Evolutionary conservation across 2,329 filamentous ascomycete species (phyloP).

Genomic region (Cercospora sp.): DNA sequence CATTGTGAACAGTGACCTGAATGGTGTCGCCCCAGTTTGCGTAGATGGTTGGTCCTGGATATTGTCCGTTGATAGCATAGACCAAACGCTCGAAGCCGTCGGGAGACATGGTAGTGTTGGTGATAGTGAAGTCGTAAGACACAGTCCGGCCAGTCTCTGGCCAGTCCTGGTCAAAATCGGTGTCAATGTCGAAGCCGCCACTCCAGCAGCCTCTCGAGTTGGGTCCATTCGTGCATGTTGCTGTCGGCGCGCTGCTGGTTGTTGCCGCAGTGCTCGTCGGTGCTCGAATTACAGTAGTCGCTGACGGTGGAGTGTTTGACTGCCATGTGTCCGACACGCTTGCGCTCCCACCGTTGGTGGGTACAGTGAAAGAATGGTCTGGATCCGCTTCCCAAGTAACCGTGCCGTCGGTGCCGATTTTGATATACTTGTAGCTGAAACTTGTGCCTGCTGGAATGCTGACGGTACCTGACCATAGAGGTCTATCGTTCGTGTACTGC

Average conservation of each 20-base stretch:
- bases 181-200: conserved; percentile 34
- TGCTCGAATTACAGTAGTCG: conserved; percentile 4
- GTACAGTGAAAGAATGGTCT: conserved; percentile 46
- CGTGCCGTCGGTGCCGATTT: conserved; percentile 55
- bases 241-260: conserved; percentile 23
- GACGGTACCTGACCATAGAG: conserved; percentile 61
- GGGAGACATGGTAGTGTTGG: conserved; percentile 48
- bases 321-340: conserved; percentile 45
- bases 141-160: conserved; percentile 38
- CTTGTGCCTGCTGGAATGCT: conserved; percentile 56
- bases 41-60: conserved; percentile 54
- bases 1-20: conserved; percentile 60
- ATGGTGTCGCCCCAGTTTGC: conserved; percentile 37
- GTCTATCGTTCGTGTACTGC: conserved; percentile 60
- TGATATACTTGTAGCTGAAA: conserved; percentile 63
- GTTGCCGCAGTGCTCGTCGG: conserved; percentile 20
- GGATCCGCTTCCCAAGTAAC: conserved; percentile 65
- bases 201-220: conserved; percentile 35
- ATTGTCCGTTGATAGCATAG: conserved; percentile 60
- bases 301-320: conserved; percentile 18
- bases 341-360: conserved; percentile 40
- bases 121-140: conserved; percentile 38
- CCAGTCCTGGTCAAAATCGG: conserved; percentile 39
- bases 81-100: conserved; percentile 40
- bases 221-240: conserved; percentile 36